Conservation (phyloP, 129 eudicot species). For the Heracleum sosnowskyi region DNA sequence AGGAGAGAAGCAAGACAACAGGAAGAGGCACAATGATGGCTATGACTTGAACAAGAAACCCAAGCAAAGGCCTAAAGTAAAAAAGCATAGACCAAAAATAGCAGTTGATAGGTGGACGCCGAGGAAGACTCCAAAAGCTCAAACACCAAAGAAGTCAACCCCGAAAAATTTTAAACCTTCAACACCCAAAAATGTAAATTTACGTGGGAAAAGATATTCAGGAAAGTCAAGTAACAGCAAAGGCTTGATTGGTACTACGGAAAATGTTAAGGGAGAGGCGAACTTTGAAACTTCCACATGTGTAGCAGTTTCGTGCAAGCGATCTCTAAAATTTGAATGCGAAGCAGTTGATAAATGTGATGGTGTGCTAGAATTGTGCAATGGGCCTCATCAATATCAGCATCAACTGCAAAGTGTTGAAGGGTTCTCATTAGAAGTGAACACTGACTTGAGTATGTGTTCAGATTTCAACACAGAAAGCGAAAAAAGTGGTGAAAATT, state of each 20-base stretch:
- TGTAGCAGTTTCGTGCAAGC: constrained; percentile 1
- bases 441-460: neutral
- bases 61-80: constrained; percentile 29
- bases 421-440: neutral
- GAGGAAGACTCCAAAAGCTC: constrained; percentile 29
- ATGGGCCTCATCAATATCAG: neutral
- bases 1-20: constrained; percentile 4
- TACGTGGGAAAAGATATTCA: neutral
- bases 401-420: neutral
- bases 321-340: neutral
- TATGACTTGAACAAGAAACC: constrained; percentile 31
- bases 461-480: neutral
- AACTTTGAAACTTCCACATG: neutral
- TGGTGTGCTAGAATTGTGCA: constrained; percentile 16
- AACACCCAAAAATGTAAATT: neutral
- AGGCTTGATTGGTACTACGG: neutral
- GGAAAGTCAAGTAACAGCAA: neutral
- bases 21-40: constrained; percentile 33
- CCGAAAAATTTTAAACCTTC: neutral
- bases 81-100: constrained; percentile 56
- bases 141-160: constrained; percentile 23
- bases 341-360: neutral
- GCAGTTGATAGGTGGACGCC: constrained; percentile 26
- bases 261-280: neutral
- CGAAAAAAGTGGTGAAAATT: constrained; percentile 1